Evolutionary conservation across 2,329 filamentous ascomycete species (phyloP).

Genomic region (Paecilomyces sp.): DNA sequence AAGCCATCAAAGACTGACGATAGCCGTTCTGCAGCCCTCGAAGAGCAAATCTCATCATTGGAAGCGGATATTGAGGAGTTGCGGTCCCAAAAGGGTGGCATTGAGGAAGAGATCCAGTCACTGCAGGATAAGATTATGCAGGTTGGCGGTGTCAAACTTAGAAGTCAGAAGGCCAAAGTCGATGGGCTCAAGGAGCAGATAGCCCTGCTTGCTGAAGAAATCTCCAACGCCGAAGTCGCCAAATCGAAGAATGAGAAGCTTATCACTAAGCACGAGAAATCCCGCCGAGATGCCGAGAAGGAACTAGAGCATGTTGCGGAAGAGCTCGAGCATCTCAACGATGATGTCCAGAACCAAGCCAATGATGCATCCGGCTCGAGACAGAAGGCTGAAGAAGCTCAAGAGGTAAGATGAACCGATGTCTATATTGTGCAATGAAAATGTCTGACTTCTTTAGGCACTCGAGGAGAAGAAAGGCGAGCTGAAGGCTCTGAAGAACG

Average conservation of each 20-base stretch:
- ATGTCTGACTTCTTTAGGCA: conserved; percentile 38
- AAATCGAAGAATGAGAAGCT: conserved; percentile 94
- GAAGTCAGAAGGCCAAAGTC: conserved; percentile 83
- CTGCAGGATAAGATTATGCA: conserved; percentile 98
- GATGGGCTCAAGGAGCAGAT: conserved; percentile 85
- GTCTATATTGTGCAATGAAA: neutral
- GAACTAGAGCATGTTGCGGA: conserved; percentile 65
- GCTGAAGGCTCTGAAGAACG: conserved; percentile 68
- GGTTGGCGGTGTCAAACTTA: conserved; percentile 86
- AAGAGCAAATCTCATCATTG: conserved; percentile 69
- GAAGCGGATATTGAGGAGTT: conserved; percentile 74
- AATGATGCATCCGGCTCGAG: conserved; percentile 67
- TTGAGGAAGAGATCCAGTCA: conserved; percentile 87
- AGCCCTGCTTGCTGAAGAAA: conserved; percentile 67
- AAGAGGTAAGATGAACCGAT: conserved; percentile 45
- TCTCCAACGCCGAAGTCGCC: conserved; percentile 77
- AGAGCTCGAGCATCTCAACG: conserved; percentile 71
- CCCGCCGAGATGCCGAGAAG: conserved; percentile 67
- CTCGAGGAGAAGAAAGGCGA: conserved; percentile 74
- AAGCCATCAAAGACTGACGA: conserved; percentile 76
- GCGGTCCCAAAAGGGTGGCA: conserved; percentile 74
- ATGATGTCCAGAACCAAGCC: conserved; percentile 70
- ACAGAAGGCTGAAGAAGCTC: conserved; percentile 70
- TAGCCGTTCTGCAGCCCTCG: conserved; percentile 60
- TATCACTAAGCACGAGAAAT: conserved; percentile 76